Conservation (phyloP, 2,329 filamentous ascomycete species). For the Ophiostoma tasmaniense region DNA sequence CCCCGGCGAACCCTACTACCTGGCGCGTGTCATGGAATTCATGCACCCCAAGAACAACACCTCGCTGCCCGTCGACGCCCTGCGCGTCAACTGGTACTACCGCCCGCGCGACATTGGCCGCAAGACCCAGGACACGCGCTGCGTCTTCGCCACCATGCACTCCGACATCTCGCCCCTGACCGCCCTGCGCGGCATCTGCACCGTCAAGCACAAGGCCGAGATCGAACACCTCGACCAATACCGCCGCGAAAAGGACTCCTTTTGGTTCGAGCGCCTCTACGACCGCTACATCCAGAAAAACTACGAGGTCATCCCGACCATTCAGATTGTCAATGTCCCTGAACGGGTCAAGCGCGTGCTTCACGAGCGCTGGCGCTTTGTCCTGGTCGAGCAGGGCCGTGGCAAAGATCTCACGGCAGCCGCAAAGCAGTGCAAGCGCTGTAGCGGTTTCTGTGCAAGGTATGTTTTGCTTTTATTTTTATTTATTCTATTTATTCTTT, state of each 20-base stretch:
- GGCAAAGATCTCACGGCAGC: conserved; percentile 93
- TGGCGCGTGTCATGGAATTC: conserved; percentile 98
- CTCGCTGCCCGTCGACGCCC: conserved; percentile 66
- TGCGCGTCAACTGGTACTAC: conserved; percentile 98
- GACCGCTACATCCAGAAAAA: conserved; percentile 97
- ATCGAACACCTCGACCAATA: conserved; percentile 76
- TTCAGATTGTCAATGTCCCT: conserved; percentile 90
- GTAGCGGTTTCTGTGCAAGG: conserved; percentile 82
- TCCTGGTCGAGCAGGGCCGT: conserved; percentile 86
- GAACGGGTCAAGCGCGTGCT: conserved; percentile 91
- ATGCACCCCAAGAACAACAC: conserved; percentile 70
- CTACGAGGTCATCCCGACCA: conserved; percentile 92
- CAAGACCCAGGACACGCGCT: conserved; percentile 80
- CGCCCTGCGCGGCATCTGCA: conserved; percentile 86
- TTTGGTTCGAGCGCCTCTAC: conserved; percentile 97
- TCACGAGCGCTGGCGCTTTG: conserved; percentile 92
- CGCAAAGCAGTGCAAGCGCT: conserved; percentile 93
- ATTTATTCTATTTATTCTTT: not conserved
- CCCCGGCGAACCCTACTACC: conserved; percentile 93
- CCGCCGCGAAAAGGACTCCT: conserved; percentile 74
- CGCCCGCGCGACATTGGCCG: conserved; percentile 91
- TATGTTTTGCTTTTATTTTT: conserved; percentile 38
- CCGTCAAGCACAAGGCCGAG: conserved; percentile 80
- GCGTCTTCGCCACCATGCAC: conserved; percentile 96
- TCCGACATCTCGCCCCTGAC: conserved; percentile 91